These are phyloP conservation scores for Adansonia gregorii DNA, from an alignment of 441 rosid genomes.

Conservation along the genomic window DNA sequence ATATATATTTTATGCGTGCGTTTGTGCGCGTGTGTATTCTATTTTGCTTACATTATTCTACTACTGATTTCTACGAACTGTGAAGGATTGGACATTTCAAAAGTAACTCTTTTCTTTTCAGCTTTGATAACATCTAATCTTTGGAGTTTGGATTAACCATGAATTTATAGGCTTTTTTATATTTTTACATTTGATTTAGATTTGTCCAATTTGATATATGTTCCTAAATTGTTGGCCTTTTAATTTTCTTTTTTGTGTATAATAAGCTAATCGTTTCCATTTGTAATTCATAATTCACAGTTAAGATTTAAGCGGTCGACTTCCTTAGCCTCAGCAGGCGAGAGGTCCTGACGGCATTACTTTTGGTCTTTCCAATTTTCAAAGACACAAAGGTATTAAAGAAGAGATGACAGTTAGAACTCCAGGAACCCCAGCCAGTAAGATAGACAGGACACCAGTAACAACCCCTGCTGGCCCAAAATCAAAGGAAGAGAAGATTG, in stretches of 20 bases:
- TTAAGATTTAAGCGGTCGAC: background rate
- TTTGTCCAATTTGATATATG: background rate
- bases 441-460: constrained; percentile 65
- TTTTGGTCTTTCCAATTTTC: constrained; percentile 15
- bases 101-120: background rate
- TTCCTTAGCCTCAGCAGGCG: constrained; percentile 26
- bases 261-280: constrained; percentile 1
- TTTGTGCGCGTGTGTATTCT: background rate
- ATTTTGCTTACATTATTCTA: background rate
- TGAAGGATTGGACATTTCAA: background rate
- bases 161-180: background rate
- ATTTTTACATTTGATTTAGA: background rate
- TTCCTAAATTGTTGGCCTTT: background rate
- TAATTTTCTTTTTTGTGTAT: background rate
- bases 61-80: background rate
- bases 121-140: background rate
- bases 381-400: background rate
- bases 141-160: background rate
- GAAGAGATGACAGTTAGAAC: constrained; percentile 57
- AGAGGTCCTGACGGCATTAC: constrained; percentile 26
- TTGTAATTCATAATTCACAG: constrained; percentile 14
- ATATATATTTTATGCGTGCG: too few relatives aligned
- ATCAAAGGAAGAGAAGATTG: constrained; percentile 90
- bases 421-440: constrained; percentile 88
- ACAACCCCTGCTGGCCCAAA: constrained; percentile 83